Evolutionary conservation across 371 early-diverging fungal genomes (phyloP), one percentile per base, ranked within the genome.

Genomic region (Syncephalastrum monosporum): DNA sequence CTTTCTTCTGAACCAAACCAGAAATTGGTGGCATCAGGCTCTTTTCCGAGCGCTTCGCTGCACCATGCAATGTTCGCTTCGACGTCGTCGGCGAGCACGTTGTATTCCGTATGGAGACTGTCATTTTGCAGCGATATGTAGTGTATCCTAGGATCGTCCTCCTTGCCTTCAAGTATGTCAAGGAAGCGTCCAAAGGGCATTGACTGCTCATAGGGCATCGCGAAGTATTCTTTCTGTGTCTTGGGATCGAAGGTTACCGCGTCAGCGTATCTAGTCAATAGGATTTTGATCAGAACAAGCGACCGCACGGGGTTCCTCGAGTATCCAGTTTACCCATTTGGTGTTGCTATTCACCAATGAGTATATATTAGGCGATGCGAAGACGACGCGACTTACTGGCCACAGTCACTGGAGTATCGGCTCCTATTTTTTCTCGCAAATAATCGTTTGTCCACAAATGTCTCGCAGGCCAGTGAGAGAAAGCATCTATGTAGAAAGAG

Each of bases 21-120:
- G 50, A 91, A 82, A 66, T 91, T 91, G 53, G 88, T 84, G 3
- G 92, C 92, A 57, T 91, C 92, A 0, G 89, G 89, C 16, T 54
- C 27, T 54, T 76, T 72, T 60, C 83, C 84, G 1, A 90, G 58
- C 0, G 89, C 89, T 66, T 83, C 82, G 43, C 73, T 74, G 38
- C 84, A 84, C 68, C 84, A 91, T 0, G 49, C 51, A 17, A 91
- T 81, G n/a, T 83, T 77, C 7, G 48, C 27, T 7, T 88, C 87
- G 0, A 89, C 78, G 63, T 91, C 91, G 0, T 63, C 58, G 47
- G 77, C 62, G 15, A 91, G 69, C 1, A 70, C 65, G 14, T 64
- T 38, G 41, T 77, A 86, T 53, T 89, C 90, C 2, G 59, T 68
- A 43, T 74, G 66, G 41, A 90, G 43, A 60, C 87, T 89, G 25